These are phyloP conservation scores for Cucurbita argyrosperma DNA, from an alignment of 306 rosid species.

Conservation along the genomic window DNA sequence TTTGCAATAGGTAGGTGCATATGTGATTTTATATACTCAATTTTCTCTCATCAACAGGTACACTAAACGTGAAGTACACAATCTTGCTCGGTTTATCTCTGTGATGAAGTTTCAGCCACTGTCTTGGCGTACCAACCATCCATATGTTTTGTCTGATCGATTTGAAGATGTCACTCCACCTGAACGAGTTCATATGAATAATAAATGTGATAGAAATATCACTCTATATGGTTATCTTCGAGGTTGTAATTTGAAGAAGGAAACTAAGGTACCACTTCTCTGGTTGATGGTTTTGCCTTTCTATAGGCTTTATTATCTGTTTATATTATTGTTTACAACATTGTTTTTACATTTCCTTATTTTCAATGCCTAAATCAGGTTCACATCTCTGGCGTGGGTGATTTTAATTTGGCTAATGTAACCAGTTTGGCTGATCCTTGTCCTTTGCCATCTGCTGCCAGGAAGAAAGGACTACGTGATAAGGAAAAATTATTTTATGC, in stretches of 20 bases:
- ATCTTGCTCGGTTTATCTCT: conserved; percentile 85
- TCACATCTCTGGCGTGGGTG: conserved; percentile 94
- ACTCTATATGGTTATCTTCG: conserved; percentile 86
- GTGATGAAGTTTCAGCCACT: conserved; percentile 92
- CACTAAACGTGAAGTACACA: conserved; percentile 75
- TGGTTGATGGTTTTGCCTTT: not conserved
- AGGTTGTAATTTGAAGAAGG: conserved; percentile 78
- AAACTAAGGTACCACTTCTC: conserved; percentile 49
- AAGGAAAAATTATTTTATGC: conserved; percentile 81
- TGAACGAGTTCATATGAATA: conserved; percentile 46
- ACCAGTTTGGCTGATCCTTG: conserved; percentile 79
- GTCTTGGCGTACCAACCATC: conserved; percentile 82
- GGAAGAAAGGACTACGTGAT: conserved; percentile 92
- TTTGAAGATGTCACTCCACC: conserved; percentile 94
- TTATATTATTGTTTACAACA: not conserved
- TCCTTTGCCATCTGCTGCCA: conserved; percentile 94
- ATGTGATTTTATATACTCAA: not conserved
- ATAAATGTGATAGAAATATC: conserved; percentile 74
- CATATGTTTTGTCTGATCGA: conserved; percentile 79
- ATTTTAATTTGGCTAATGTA: conserved; percentile 45
- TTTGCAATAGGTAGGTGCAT: not conserved
- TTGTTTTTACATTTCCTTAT: conserved; percentile 4
- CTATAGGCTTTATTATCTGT: not conserved
- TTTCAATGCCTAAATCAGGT: conserved; percentile 39
- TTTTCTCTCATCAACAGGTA: conserved; percentile 37